Conservation (phyloP, 2,329 filamentous ascomycete genomes). For the Thelonectria olida region DNA sequence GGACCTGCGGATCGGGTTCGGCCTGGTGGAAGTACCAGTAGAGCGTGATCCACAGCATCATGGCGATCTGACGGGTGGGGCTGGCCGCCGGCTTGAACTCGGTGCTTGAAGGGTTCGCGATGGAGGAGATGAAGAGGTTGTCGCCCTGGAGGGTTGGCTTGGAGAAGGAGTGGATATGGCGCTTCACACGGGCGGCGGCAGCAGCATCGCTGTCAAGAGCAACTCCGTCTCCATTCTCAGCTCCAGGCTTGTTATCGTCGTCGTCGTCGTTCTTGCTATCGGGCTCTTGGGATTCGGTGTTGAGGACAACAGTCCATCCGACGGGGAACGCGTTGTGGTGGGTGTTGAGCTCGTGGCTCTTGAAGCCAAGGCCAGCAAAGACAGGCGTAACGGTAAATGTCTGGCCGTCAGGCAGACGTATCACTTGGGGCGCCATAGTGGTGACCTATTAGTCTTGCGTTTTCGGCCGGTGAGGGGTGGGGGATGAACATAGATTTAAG, state of each 20-base stretch:
- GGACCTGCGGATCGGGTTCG: conserved; percentile 72
- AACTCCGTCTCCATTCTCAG: conserved; percentile 31
- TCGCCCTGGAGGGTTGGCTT: conserved; percentile 81
- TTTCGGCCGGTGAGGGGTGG: conserved; percentile 26
- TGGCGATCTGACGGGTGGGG: conserved; percentile 87
- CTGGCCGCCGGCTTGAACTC: conserved; percentile 84
- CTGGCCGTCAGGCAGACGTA: conserved; percentile 89
- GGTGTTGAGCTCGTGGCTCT: conserved; percentile 76
- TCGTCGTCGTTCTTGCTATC: conserved; percentile 43
- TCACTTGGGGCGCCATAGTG: conserved; percentile 53
- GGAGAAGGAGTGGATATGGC: conserved; percentile 59
- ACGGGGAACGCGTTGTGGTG: conserved; percentile 79
- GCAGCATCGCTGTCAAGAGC: conserved; percentile 17
- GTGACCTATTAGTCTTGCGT: conserved; percentile 5
- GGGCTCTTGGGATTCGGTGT: conserved; percentile 62
- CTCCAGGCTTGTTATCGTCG: conserved; percentile 37
- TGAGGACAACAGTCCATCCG: conserved; percentile 90
- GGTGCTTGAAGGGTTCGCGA: conserved; percentile 81
- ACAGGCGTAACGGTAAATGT: conserved; percentile 83
- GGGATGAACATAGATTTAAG: conserved; percentile 39
- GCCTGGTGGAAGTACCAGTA: conserved; percentile 98
- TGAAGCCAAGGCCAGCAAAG: conserved; percentile 93
- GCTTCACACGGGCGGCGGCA: conserved; percentile 23
- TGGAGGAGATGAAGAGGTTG: conserved; percentile 89
- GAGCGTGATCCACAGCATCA: conserved; percentile 95